These are phyloP conservation scores for Saccharomyces hybrid DNA, from an alignment of 1,139 yeast species.

Conservation along the genomic window DNA sequence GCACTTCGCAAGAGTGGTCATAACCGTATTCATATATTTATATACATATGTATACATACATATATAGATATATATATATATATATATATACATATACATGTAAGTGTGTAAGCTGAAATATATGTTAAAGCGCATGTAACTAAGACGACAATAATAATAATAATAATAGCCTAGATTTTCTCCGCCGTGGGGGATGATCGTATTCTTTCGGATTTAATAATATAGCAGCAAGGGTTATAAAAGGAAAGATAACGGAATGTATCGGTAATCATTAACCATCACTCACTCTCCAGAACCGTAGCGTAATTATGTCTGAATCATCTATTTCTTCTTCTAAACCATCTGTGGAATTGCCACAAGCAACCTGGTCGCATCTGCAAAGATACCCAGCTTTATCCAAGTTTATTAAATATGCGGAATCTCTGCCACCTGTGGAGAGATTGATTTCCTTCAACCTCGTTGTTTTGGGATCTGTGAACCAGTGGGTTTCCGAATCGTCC, in stretches of 20 bases:
- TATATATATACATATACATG: no score
- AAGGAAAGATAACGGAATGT: not conserved
- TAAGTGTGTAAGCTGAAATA: no score
- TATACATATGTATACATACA: not conserved
- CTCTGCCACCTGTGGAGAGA: not conserved
- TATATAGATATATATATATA: not conserved
- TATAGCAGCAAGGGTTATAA: not conserved
- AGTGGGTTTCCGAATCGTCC: constrained; percentile 15
- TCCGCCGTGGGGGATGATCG: not conserved
- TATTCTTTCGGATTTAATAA: not conserved
- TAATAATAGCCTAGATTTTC: not conserved
- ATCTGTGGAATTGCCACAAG: constrained; percentile 1
- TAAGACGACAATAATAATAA: not conserved
- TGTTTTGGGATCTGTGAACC: constrained; percentile 8
- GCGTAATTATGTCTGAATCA: not conserved
- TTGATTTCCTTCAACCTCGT: not conserved
- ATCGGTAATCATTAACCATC: not conserved
- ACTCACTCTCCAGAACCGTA: not conserved
- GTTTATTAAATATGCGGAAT: not conserved
- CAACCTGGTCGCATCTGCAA: constrained; percentile 3
- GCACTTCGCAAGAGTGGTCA: not conserved
- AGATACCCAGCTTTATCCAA: constrained; percentile 2
- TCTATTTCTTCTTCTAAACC: not conserved
- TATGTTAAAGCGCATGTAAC: not conserved
- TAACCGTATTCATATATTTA: not conserved